Conservation (phyloP, 768 basidiomycete genomes). For the Russula brevipes region DNA sequence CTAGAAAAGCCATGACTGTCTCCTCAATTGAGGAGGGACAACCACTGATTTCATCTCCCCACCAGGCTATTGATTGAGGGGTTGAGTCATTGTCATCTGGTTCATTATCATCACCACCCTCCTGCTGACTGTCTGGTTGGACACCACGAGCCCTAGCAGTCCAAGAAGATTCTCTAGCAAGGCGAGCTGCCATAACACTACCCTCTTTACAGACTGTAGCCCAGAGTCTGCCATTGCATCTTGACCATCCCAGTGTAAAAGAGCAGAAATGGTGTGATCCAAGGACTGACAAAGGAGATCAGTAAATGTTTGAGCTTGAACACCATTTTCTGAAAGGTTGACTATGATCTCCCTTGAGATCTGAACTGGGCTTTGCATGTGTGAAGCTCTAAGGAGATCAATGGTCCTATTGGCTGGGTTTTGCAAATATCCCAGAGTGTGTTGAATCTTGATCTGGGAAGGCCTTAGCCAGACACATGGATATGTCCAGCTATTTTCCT, state of each 20-base stretch:
- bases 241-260: conserved; percentile 26
- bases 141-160: conserved; percentile 30
- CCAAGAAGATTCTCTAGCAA: conserved; percentile 27
- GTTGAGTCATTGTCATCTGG: conserved; percentile 17
- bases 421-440: conserved; percentile 29
- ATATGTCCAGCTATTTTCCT: conserved; percentile 9
- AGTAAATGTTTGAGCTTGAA: conserved; percentile 40
- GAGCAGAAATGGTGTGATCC: conserved; percentile 27
- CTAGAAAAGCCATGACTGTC: conserved; percentile 51
- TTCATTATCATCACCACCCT: conserved; percentile 26
- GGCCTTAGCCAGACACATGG: conserved; percentile 30
- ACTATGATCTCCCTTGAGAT: conserved; percentile 56
- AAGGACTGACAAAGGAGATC: conserved; percentile 28
- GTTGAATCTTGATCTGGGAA: conserved; percentile 35
- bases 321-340: conserved; percentile 61
- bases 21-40: conserved; percentile 59
- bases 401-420: conserved; percentile 46
- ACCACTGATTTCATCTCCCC: conserved; percentile 59
- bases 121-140: conserved; percentile 24
- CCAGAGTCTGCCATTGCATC: conserved; percentile 28
- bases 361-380: conserved; percentile 41
- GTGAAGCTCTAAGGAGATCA: conserved; percentile 51
- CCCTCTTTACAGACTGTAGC: conserved; percentile 26
- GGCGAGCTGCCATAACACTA: conserved; percentile 26
- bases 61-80: conserved; percentile 58